Conservation (phyloP, 805 yeast genomes). For the Hanseniaspora valbyensis region DNA sequence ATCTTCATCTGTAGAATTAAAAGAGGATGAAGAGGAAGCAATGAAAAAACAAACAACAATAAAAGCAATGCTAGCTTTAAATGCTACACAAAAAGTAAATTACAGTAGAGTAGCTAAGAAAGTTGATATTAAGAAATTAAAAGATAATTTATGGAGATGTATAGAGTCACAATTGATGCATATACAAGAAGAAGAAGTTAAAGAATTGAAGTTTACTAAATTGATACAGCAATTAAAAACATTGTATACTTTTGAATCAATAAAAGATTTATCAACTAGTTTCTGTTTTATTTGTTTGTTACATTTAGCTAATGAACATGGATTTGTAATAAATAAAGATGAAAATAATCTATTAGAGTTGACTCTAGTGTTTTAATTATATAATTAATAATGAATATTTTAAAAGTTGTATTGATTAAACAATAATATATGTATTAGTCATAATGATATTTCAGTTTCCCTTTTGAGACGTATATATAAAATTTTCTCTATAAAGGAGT, state of each 20-base stretch:
- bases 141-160: slow-evolving; percentile 64
- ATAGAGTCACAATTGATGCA: slow-evolving; percentile 54
- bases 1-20: slow-evolving; percentile 31
- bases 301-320: slow-evolving; percentile 81
- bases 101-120: slow-evolving; percentile 66
- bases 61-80: slow-evolving; percentile 6
- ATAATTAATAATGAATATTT: no score
- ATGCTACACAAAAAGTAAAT: slow-evolving; percentile 32
- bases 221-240: slow-evolving; percentile 40
- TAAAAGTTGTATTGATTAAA: no score
- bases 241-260: slow-evolving; percentile 45
- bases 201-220: slow-evolving; percentile 32
- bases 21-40: slow-evolving; percentile 6
- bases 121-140: slow-evolving; percentile 62
- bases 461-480: no score
- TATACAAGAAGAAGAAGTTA: slow-evolving; percentile 20
- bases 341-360: slow-evolving; percentile 24
- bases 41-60: slow-evolving; percentile 9
- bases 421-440: no score
- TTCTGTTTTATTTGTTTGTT: slow-evolving; percentile 73
- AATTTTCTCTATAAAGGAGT: no score
- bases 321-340: slow-evolving; percentile 44
- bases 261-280: slow-evolving; percentile 67
- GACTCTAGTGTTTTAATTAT: slow-evolving; percentile 18
- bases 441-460: no score